These are phyloP conservation scores for Phalaenopsis hybrid DNA, from an alignment of 116 monocot genomes.

Conservation along the genomic window DNA sequence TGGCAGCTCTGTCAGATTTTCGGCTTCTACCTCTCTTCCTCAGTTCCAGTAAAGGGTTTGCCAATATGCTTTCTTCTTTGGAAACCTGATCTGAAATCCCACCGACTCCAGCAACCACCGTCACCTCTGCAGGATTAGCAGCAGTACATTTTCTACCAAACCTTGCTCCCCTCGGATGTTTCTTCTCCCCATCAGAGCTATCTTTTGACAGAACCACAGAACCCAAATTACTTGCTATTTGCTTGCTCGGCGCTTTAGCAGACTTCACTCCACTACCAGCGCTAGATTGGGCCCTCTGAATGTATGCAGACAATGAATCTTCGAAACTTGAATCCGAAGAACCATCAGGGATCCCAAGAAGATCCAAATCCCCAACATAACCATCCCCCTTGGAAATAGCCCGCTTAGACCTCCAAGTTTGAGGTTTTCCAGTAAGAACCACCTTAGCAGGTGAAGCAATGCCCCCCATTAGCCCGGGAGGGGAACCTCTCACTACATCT, in stretches of 20 bases:
- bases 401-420: constrained; percentile 21
- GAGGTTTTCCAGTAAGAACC: neutral
- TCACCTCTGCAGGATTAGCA: constrained; percentile 1
- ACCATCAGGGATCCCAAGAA: constrained; percentile 3
- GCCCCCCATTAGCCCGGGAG: constrained; percentile 2
- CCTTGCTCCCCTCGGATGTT: neutral
- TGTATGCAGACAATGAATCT: constrained; percentile 45
- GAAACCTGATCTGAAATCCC: constrained; percentile 6
- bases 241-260: neutral
- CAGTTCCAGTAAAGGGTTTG: too few relatives aligned
- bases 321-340: constrained; percentile 30
- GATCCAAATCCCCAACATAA: constrained; percentile 2
- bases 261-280: neutral
- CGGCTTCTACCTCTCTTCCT: constrained; percentile 14
- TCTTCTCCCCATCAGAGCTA: constrained; percentile 4
- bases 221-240: neutral
- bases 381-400: constrained; percentile 19
- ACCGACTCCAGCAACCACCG: neutral
- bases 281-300: constrained; percentile 32
- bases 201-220: neutral
- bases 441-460: neutral
- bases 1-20: neutral
- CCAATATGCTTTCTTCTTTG: constrained; percentile 7
- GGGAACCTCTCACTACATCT: neutral
- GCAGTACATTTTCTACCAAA: constrained; percentile 19